Base-by-base conservation (phyloP, 495 filamentous ascomycete species). In the Entonaema liquescens region DNA sequence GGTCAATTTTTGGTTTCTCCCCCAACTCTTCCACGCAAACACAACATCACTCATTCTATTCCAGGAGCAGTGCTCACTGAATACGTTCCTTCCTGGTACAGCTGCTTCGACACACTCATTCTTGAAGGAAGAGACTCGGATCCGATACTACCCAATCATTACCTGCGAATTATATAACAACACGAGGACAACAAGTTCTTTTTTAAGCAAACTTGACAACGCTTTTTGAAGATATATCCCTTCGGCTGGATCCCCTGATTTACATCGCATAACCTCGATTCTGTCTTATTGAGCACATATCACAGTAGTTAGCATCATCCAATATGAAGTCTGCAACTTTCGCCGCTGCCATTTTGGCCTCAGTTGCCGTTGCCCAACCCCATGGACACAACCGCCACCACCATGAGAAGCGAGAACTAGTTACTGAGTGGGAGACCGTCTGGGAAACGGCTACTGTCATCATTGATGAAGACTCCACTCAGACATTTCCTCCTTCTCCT, bases 311-410 rank as follows among this genome's bases (percentile, higher is more conserved):
- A 65, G 19, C 25, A 38, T 36, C 65, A 66, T 33, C 19, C 67
- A 84, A 29, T 67, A 88, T 87, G 85, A 88, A 84, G 79, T 79
- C 84, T 17, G 58, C 78, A 59, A 75, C 79, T 7, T 53, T 86
- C 62, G 70, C 79, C 36, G 70, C 73, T 53, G 77, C 80, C 70
- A 47, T 84, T 33, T 68, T 87, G 77, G 81, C 81, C 64, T 78
- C 83, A 15, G 67, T 79, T 40, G 79, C 79, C 65, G 65, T 79
- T 54, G 83, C 83, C 25, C 80, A 86, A 68, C 84, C 82, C 36
- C 76, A 78, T 36, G 74, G 73, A 40, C 83, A 84, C 63, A 68
- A 74, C 28, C 79, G 80, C 56, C 69, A 78, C 59, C 77, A 76
- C 44, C 79, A 82, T 58, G 69, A 79, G 35, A 81, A 83, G 70